These are phyloP conservation scores for Aspergillus sp. DNA, from an alignment of 2,329 filamentous ascomycete genomes.

Conservation along the genomic window DNA sequence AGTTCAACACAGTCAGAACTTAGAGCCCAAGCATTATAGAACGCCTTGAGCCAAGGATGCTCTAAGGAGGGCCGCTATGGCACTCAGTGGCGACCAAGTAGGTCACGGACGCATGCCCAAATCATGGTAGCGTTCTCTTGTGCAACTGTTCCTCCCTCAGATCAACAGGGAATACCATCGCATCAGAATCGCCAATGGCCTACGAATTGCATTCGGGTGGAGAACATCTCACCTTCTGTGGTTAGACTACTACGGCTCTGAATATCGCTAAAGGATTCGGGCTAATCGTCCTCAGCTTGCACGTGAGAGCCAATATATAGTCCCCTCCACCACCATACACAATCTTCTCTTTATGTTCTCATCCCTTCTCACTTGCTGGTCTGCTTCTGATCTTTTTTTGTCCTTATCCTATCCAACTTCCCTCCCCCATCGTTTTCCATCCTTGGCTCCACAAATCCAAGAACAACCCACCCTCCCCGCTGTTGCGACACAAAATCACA, in stretches of 20 bases:
- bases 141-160: background rate
- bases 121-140: conserved; percentile 2
- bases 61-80: background rate
- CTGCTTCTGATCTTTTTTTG: background rate
- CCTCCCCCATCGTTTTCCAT: background rate
- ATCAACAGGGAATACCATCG: background rate
- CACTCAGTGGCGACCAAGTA: background rate
- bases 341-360: background rate
- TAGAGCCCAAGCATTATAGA: background rate
- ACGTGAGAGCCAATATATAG: conserved; percentile 8
- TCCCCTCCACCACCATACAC: background rate
- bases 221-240: background rate
- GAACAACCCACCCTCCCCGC: background rate
- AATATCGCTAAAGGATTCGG: background rate
- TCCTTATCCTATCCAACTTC: background rate
- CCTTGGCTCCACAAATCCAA: background rate
- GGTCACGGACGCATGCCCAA: background rate
- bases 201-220: background rate
- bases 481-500: background rate
- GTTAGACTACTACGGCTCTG: background rate
- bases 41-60: background rate
- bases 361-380: background rate
- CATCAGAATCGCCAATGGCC: background rate
- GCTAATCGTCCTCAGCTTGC: background rate
- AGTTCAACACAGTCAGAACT: background rate